phyloP scores from a whole-genome alignment of 2,329 filamentous ascomycete species.

The Chaetomium sp. region DNA sequence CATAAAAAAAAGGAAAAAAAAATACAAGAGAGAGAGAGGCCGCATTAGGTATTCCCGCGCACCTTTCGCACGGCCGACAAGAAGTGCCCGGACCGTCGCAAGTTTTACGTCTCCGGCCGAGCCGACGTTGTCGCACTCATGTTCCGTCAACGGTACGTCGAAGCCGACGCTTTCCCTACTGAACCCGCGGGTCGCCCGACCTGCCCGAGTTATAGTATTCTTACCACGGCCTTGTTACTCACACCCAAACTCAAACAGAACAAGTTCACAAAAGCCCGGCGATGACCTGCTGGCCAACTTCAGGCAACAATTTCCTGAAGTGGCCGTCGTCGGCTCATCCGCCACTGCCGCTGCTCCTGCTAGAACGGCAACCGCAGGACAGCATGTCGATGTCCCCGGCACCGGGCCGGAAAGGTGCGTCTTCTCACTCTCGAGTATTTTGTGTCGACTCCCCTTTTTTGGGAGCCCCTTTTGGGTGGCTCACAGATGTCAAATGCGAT shows the following conservation, averaged over 20 bases:
- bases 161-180: neutral
- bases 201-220: neutral
- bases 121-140: slow-evolving; percentile 21
- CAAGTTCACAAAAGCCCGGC: slow-evolving; percentile 80
- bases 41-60: neutral
- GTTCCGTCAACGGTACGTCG: slow-evolving; percentile 33
- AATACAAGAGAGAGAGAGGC: neutral
- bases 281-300: slow-evolving; percentile 84
- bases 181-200: neutral
- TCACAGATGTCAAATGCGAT: neutral
- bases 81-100: neutral
- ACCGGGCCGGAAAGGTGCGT: slow-evolving; percentile 41
- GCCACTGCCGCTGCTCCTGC: slow-evolving; percentile 48
- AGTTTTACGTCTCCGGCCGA: slow-evolving; percentile 1
- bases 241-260: slow-evolving; percentile 49
- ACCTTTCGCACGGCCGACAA: slow-evolving; percentile 3
- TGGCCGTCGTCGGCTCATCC: slow-evolving; percentile 57
- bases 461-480: neutral
- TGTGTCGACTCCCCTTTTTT: neutral
- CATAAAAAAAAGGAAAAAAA: neutral
- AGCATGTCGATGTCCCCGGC: slow-evolving; percentile 38
- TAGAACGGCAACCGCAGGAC: slow-evolving; percentile 42
- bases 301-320: slow-evolving; percentile 78
- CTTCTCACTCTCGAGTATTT: neutral
- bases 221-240: neutral